Percentiles rank a stretch among this genome's conserved stretches.
phyloP scores from a whole-genome alignment of 2,329 filamentous ascomycete species.

The Phialophora chinensis region DNA sequence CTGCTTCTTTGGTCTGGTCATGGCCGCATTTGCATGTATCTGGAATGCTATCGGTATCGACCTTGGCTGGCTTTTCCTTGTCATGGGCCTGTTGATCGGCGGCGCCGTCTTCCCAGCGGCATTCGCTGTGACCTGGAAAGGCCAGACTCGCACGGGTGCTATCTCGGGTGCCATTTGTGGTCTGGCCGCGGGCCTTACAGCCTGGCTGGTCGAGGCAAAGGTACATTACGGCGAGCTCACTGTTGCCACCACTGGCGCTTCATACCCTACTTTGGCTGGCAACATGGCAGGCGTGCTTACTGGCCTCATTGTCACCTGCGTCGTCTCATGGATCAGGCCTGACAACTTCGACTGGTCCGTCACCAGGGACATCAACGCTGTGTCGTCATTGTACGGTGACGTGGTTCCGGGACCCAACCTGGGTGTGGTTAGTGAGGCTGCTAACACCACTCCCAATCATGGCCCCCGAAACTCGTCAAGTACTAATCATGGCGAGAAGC shows the following conservation, averaged over 20 bases:
- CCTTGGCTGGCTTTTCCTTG: constrained; percentile 48
- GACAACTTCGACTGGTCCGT: constrained; percentile 51
- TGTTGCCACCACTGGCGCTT: constrained; percentile 76
- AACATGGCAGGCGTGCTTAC: constrained; percentile 82
- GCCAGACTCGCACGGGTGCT: constrained; percentile 75
- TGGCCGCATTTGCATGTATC: constrained; percentile 37
- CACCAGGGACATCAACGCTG: too few species aligned
- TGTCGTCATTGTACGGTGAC: neutral
- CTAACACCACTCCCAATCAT: constrained; percentile 64
- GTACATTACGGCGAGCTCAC: constrained; percentile 70
- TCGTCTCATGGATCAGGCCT: constrained; percentile 83
- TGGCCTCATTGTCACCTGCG: constrained; percentile 72
- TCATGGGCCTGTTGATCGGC: constrained; percentile 87
- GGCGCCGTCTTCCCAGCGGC: constrained; percentile 81
- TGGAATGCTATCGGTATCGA: constrained; percentile 40
- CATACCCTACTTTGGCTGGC: constrained; percentile 57
- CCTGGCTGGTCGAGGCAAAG: constrained; percentile 72
- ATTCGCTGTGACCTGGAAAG: constrained; percentile 77
- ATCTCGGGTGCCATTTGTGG: constrained; percentile 67
- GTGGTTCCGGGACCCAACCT: neutral
- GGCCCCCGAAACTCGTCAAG: too few species aligned
- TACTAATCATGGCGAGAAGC: too few species aligned
- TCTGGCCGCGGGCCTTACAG: too few species aligned
- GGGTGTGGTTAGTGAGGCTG: neutral
- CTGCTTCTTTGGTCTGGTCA: constrained; percentile 34